These are phyloP conservation scores for Tricholoma flavovirens DNA, from an alignment of 768 basidiomycete genomes.

Conservation along the genomic window DNA sequence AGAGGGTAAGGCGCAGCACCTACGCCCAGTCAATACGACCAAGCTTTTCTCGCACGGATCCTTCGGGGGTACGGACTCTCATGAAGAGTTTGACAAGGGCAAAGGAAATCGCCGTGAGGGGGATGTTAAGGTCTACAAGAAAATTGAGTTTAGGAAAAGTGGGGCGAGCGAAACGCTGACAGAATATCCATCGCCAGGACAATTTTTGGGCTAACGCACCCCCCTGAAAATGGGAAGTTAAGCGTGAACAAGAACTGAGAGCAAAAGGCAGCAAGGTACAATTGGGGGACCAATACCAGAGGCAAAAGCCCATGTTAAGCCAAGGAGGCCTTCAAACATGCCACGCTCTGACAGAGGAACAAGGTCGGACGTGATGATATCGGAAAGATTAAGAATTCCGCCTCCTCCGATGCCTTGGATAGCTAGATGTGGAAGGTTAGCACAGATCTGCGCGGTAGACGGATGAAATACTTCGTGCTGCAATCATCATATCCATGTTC, in stretches of 20 bases:
- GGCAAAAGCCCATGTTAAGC: constrained; percentile 34
- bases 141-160: neutral
- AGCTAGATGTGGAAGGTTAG: constrained; percentile 14
- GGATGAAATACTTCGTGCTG: constrained; percentile 22
- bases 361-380: constrained; percentile 41
- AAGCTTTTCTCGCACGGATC: constrained; percentile 29
- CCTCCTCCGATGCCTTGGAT: constrained; percentile 38
- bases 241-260: neutral
- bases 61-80: constrained; percentile 27
- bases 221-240: constrained; percentile 18
- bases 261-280: neutral
- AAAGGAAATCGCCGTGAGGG: constrained; percentile 26
- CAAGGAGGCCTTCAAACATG: constrained; percentile 30
- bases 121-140: constrained; percentile 34
- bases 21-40: constrained; percentile 39
- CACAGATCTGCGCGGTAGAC: neutral
- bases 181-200: constrained; percentile 36
- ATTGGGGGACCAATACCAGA: constrained; percentile 24
- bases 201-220: constrained; percentile 26
- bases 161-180: constrained; percentile 14
- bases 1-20: constrained; percentile 6
- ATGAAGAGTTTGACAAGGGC: constrained; percentile 25
- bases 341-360: constrained; percentile 43
- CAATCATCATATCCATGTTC: constrained; percentile 36
- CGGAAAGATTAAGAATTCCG: constrained; percentile 28